Base-by-base conservation (phyloP, 2,329 filamentous ascomycete species). In the Fusarium proliferatum region DNA sequence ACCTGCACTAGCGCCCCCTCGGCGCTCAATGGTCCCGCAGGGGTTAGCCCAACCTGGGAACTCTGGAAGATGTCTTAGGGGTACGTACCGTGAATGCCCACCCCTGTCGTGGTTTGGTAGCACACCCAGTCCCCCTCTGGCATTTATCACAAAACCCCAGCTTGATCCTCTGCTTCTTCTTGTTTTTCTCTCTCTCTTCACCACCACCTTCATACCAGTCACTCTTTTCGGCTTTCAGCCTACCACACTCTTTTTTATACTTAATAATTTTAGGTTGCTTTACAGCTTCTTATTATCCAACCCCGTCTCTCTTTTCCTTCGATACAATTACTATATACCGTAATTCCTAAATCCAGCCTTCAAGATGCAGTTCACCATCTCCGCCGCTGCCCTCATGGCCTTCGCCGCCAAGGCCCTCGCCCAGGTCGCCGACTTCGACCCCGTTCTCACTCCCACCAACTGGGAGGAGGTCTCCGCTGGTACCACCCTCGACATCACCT, bases 391-490 rank as follows among this genome's bases (percentile, higher is more conserved):
- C 78, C 73, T 87, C 74, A 76, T 90, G 83, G 88, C 88, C 79
- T 83, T 88, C 72, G 85, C 84, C 77, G 83, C 84, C 81, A 80
- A 86, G 70, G 86, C 81, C 72, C 72, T 88, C 67, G 89, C 88
- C 57, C 88, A 89, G 82, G 87, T 86, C 55, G 64, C 82, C n/a
- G 86, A 85, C 78, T 92, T 91, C 82, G 85, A 90, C 79, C 80
- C 84, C 78, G 83, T 92, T 79, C 83, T 78, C 76, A 81, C 81
- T 67, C 90, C 90, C 67, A 72, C 76, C 38, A 45, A 82, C 58
- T 81, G 81, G 76, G 80, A 87, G 80, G 68, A 80, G 51, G 72
- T 91, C 72, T 61, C 80, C 38, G 86, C 88, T 46, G 89, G 89
- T 75, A 72, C 82, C 75, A 81, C 83, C 59, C 87, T 85, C 79